Evolutionary conservation across 805 yeast genomes (phyloP).

Genomic region (Metschnikowia vanudenii): DNA sequence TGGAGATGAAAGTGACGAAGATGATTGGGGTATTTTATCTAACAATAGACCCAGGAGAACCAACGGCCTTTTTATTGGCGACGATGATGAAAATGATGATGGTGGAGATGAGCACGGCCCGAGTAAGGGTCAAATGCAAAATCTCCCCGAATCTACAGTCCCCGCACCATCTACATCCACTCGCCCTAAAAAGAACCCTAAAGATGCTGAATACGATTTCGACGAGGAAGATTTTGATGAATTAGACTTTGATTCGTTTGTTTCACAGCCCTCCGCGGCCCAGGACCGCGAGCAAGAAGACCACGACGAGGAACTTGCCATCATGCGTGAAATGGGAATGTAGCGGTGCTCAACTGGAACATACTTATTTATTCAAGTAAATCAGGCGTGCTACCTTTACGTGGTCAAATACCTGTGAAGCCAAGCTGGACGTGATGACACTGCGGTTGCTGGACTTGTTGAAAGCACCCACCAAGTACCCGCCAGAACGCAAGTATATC

Average conservation of each 20-base stretch:
- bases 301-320: slow-evolving; percentile 30
- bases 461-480: slow-evolving; percentile 47
- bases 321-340: slow-evolving; percentile 40
- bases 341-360: slow-evolving; percentile 8
- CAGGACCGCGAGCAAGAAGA: slow-evolving; percentile 1
- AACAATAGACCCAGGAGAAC: slow-evolving; percentile 10
- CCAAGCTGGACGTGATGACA: slow-evolving; percentile 32
- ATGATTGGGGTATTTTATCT: slow-evolving; percentile 22
- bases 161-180: no score
- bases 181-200: no score
- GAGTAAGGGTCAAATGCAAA: not conserved
- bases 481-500: slow-evolving; percentile 23
- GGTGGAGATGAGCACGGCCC: not conserved
- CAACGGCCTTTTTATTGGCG: slow-evolving; percentile 30
- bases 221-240: slow-evolving; percentile 24
- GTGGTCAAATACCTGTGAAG: slow-evolving; percentile 47
- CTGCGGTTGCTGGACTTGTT: slow-evolving; percentile 23
- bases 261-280: not conserved
- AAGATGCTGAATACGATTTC: not conserved
- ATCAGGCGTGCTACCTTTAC: slow-evolving; percentile 47
- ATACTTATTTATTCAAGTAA: slow-evolving; percentile 6
- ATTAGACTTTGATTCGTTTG: not conserved
- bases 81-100: slow-evolving; percentile 28
- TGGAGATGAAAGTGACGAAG: slow-evolving; percentile 16
- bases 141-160: not conserved